Evolutionary conservation across 306 rosid species (phyloP).

Genomic region (Malus fusca): DNA sequence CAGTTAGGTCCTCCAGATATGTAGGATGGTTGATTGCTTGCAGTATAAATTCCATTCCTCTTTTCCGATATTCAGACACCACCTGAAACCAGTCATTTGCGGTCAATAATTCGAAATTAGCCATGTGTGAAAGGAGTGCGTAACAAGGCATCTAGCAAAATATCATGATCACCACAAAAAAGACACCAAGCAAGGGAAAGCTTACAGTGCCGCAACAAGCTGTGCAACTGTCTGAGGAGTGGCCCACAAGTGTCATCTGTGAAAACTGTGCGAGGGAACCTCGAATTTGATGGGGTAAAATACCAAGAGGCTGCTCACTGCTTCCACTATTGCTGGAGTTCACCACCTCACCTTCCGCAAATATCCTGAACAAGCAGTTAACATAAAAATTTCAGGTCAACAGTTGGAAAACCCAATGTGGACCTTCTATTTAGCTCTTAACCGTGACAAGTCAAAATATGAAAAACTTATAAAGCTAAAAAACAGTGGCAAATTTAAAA

Average conservation of each 20-base stretch:
- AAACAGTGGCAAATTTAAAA: not conserved
- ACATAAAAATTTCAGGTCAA: slow-evolving; percentile 13
- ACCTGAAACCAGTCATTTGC: slow-evolving; percentile 35
- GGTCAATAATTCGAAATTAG: not conserved
- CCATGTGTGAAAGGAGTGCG: not conserved
- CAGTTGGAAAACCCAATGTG: not conserved
- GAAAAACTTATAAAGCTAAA: not conserved
- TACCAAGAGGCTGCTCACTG: slow-evolving; percentile 77
- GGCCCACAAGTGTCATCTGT: slow-evolving; percentile 87
- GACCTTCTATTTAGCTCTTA: not conserved
- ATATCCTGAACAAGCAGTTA: slow-evolving; percentile 50
- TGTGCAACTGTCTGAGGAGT: slow-evolving; percentile 83
- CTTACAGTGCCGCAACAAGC: slow-evolving; percentile 82
- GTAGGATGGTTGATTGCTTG: slow-evolving; percentile 91
- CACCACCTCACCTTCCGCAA: slow-evolving; percentile 57
- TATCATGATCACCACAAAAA: not conserved
- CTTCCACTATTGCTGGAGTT: slow-evolving; percentile 38
- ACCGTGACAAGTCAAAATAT: slow-evolving; percentile 1
- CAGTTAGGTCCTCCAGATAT: slow-evolving; percentile 86
- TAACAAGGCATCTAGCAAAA: not conserved
- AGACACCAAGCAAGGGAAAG: not conserved
- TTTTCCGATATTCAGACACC: slow-evolving; percentile 64
- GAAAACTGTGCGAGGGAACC: slow-evolving; percentile 79
- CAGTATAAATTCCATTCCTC: slow-evolving; percentile 68
- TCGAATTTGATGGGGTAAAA: slow-evolving; percentile 94